Percentiles rank a stretch among this genome's conserved stretches.
Evolutionary conservation across 257 asterid genomes (phyloP).

Genomic region (Misopates orontium): DNA sequence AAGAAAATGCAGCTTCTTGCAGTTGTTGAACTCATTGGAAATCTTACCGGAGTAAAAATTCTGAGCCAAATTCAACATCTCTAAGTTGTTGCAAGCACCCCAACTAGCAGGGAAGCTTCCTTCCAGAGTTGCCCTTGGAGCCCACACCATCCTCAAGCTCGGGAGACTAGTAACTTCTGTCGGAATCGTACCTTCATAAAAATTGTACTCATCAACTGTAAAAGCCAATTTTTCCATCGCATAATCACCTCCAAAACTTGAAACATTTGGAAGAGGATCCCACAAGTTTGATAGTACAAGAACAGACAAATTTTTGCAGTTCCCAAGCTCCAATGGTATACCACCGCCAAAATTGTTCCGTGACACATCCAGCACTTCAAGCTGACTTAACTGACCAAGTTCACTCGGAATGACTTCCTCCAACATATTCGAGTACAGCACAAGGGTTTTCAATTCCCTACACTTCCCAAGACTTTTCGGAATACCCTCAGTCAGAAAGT

Average conservation of each 20-base stretch:
- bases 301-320: constrained; percentile 62
- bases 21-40: constrained; percentile 45
- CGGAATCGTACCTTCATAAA: constrained; percentile 72
- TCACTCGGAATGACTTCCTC: constrained; percentile 73
- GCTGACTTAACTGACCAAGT: constrained; percentile 65
- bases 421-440: constrained; percentile 72
- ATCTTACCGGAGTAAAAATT: constrained; percentile 61
- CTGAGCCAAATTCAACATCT: constrained; percentile 80
- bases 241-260: constrained; percentile 37
- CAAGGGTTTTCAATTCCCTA: constrained; percentile 50
- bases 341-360: constrained; percentile 80
- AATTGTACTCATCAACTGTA: constrained; percentile 66
- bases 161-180: constrained; percentile 49
- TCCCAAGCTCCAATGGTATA: constrained; percentile 65
- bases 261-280: constrained; percentile 65
- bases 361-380: constrained; percentile 79
- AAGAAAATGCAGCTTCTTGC: constrained; percentile 77
- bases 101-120: constrained; percentile 67
- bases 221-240: constrained; percentile 35
- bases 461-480: constrained; percentile 78
- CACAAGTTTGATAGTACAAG: constrained; percentile 81
- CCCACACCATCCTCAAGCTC: constrained; percentile 89
- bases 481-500: constrained; percentile 51
- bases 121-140: constrained; percentile 70
- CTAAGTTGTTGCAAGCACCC: constrained; percentile 75